Percentiles rank a stretch among this genome's conserved stretches.
Evolutionary conservation across 2,329 filamentous ascomycete genomes (phyloP).

Genomic region (Annulohypoxylon truncatum): DNA sequence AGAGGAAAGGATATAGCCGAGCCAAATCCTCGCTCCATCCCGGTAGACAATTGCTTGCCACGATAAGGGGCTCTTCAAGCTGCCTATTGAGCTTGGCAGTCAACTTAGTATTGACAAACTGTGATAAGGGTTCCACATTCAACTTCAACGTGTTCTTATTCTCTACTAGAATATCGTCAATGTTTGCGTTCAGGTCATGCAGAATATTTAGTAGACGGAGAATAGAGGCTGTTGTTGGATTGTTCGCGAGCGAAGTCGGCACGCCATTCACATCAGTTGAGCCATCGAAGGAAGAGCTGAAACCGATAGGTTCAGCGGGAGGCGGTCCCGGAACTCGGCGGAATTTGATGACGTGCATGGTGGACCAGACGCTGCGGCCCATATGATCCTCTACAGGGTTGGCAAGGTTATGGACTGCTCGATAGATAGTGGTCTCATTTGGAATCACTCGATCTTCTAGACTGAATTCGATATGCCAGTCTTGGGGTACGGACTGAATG

Average conservation of each 20-base stretch:
- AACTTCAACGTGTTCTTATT: conserved; percentile 77
- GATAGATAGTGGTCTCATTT: conserved; percentile 95
- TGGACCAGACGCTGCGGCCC: conserved; percentile 86
- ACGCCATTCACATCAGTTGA: conserved; percentile 67
- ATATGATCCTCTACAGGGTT: conserved; percentile 69
- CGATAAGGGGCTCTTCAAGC: conserved; percentile 94
- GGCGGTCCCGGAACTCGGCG: conserved; percentile 86
- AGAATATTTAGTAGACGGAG: conserved; percentile 88
- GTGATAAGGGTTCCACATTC: conserved; percentile 84
- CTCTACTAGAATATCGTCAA: conserved; percentile 88
- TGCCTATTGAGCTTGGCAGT: conserved; percentile 98
- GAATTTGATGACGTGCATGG: conserved; percentile 91
- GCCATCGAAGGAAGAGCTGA: conserved; percentile 64
- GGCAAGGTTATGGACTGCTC: conserved; percentile 80
- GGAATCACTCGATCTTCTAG: conserved; percentile 85
- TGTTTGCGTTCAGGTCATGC: conserved; percentile 91
- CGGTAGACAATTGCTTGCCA: conserved; percentile 95
- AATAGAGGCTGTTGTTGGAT: conserved; percentile 87
- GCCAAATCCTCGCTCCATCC: conserved; percentile 97
- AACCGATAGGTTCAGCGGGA: conserved; percentile 75
- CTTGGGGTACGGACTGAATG: conserved; percentile 81
- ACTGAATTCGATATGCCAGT: conserved; percentile 98
- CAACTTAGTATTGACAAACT: conserved; percentile 98
- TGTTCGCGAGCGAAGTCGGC: conserved; percentile 83
- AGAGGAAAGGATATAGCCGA: conserved; percentile 93